Evolutionary conservation across 805 yeast genomes (phyloP), one percentile per base, ranked within the genome.

Genomic region (Saturnispora diversa): DNA sequence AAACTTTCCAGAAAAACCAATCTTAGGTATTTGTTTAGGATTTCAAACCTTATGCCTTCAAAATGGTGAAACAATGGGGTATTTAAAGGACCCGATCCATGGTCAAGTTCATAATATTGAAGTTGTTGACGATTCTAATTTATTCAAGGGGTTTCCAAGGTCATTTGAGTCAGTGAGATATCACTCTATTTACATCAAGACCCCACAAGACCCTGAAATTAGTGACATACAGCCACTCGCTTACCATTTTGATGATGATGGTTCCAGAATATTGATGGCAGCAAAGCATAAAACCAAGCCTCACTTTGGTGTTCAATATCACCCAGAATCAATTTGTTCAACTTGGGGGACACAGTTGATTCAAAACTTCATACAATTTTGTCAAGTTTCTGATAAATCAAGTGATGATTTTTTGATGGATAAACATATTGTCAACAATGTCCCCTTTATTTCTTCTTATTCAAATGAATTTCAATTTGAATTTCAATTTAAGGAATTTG

Each of bases 311-410:
- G 97, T 92, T 2, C 99, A 92, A 54, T 94, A 88, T 54, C 99
- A 92, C 54, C 98, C 98, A 0, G 99, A 92, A 54, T 86, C 96
- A 1, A 76, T 90, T 29, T 85, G 95, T 51, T 86, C 97, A 0
- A 64, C 68, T 11, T 51, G 63, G 35, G 98, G 98, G 2, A 67
- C 54, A 2, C 51, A 56, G 9, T 56, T 92, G 38, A 58, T 88
- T 4, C 47, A 50, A 8, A 84, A 83, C 54, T 90, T 90, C n/a
- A n/a, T n/a, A n/a, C n/a, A n/a, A n/a, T n/a, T n/a, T n/a, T n/a
- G n/a, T 77, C 83, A 4, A 32, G 40, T 4, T 40, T 48, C 3
- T 66, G 21, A 23, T 9, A 22, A 24, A 9, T 5, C n/a, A n/a
- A n/a, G n/a, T n/a, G n/a, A n/a, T n/a, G n/a, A 15, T 5, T 10